Percentiles rank a stretch among this genome's conserved stretches.
Conservation (phyloP, 169 alveolate genomes). For the Plasmodium vinckei region DNA sequence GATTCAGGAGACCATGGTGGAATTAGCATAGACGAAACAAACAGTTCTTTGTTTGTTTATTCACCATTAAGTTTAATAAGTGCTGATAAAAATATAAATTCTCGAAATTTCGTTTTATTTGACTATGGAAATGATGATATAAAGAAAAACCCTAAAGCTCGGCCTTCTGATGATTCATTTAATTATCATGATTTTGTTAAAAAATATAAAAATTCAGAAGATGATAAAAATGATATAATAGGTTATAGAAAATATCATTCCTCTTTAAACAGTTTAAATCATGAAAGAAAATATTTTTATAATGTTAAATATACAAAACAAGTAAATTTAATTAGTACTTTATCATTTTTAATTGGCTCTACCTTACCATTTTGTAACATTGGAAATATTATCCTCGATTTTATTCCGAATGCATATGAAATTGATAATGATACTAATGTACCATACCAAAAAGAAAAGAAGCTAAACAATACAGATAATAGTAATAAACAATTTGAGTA, state of each 20-base stretch:
- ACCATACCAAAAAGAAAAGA: not conserved
- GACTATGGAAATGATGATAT: constrained; percentile 23
- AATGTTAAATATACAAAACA: constrained; percentile 57
- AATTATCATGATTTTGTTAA: not conserved
- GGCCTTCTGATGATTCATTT: not conserved
- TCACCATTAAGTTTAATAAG: constrained; percentile 33
- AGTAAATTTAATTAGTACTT: constrained; percentile 52
- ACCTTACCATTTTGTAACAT: constrained; percentile 65
- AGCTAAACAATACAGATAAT: not conserved
- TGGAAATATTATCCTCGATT: constrained; percentile 59
- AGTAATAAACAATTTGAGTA: not conserved
- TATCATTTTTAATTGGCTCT: constrained; percentile 63
- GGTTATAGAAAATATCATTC: constrained; percentile 59
- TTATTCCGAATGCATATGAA: constrained; percentile 36
- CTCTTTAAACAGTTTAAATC: constrained; percentile 12
- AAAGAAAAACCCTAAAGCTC: not conserved
- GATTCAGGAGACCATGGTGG: constrained; percentile 84
- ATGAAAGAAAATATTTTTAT: constrained; percentile 28
- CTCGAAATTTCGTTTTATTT: constrained; percentile 36
- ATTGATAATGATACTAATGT: not conserved
- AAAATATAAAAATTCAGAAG: not conserved
- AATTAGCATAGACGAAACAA: constrained; percentile 25
- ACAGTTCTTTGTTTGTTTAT: constrained; percentile 53
- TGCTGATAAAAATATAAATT: constrained; percentile 20
- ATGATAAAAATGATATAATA: constrained; percentile 1